Base-by-base conservation (phyloP, 805 yeast genomes). In the Cyberlindnera japonica region DNA sequence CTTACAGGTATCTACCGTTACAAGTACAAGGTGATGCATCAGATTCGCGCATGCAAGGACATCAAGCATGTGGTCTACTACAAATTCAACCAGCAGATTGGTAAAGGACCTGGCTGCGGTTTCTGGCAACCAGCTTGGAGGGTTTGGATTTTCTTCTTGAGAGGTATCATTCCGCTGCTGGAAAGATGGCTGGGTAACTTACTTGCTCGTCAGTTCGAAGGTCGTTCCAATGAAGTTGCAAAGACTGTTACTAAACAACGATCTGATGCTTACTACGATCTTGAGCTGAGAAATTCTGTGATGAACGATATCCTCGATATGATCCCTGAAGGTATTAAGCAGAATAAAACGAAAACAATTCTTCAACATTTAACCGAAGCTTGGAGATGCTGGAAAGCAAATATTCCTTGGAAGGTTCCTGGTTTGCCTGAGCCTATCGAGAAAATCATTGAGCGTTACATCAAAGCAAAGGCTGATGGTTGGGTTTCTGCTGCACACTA, bases 111-210 rank as follows among this genome's bases (percentile, higher is more conserved):
- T 1, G 99, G 99, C 0, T 86, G 95, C 67, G 99, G 99, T 1
- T 85, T 93, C 61, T 93, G 99, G 99, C 98, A 93, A 57, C 99
- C 99, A 0, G 86, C 96, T 1, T 93, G 98, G 99, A 69, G 96
- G 51, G 91, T 90, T 2, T 93, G 99, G 99, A 68, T 93, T 2
- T 84, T 80, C 38, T 91, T 91, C 62, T 63, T 93, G 65, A 72
- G 99, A 51, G 99, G 99, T 15, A 81, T 81, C 14, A 82, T 89
- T 18, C 99, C 99, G 0, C 62, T 93, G 37, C 66, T 93, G 14
- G 99, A 93, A 62, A 70, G 97, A 60, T 93, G 99, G 99, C 67
- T 93, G 22, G 95, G 96, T 1, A 93, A 93, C 51, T 67, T 93
- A 41, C 65, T 93, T 28, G 82, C 95, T 3, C 76, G 99, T 47